Conservation (phyloP, 2,329 filamentous ascomycete species). For the Fusarium sp. region DNA sequence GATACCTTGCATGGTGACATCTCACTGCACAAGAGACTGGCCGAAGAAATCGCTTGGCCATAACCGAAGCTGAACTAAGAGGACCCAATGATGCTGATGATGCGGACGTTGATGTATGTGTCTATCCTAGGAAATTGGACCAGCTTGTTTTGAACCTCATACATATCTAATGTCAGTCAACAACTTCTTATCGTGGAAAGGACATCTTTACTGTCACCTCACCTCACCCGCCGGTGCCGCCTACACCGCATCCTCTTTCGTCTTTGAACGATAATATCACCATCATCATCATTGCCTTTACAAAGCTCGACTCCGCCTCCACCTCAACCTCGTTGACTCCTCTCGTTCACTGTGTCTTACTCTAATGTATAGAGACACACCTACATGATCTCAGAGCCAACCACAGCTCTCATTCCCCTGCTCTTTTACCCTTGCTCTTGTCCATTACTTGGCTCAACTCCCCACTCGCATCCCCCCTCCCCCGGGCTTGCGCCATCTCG, state of each 20-base stretch:
- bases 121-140: slow-evolving; percentile 7
- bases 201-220: not conserved
- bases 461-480: slow-evolving; percentile 31
- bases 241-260: slow-evolving; percentile 15
- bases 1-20: slow-evolving; percentile 36
- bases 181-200: slow-evolving; percentile 14
- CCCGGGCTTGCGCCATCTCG: slow-evolving; percentile 47
- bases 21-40: slow-evolving; percentile 17
- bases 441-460: slow-evolving; percentile 34
- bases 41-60: slow-evolving; percentile 3
- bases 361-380: slow-evolving; percentile 26
- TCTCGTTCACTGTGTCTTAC: slow-evolving; percentile 32
- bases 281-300: slow-evolving; percentile 17
- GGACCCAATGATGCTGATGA: slow-evolving; percentile 32
- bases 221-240: slow-evolving; percentile 15
- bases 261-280: slow-evolving; percentile 4
- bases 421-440: slow-evolving; percentile 35
- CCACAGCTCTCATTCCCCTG: slow-evolving; percentile 32
- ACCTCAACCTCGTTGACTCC: slow-evolving; percentile 1
- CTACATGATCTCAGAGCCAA: slow-evolving; percentile 16
- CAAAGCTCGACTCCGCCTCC: slow-evolving; percentile 22
- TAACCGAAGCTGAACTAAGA: slow-evolving; percentile 30
- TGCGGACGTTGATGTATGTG: slow-evolving; percentile 10
- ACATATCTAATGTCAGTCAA: slow-evolving; percentile 8
- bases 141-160: not conserved